These are phyloP conservation scores for Phragmites australis DNA, from an alignment of 176 grass and related monocot species.

Conservation along the genomic window DNA sequence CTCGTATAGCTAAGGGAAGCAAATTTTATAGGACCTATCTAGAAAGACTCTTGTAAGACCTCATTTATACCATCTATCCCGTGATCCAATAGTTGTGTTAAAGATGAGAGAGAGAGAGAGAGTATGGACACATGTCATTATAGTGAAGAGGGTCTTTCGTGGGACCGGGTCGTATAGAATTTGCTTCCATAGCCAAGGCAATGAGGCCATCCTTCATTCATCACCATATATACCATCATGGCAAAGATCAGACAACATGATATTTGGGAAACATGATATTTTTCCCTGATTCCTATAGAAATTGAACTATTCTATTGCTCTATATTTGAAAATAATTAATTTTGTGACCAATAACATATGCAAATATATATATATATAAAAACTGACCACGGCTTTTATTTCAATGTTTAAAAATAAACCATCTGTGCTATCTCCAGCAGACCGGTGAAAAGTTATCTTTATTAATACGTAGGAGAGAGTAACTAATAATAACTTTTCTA, in stretches of 20 bases:
- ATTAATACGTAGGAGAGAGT: background rate
- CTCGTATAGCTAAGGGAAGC: no score
- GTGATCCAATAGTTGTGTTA: no score
- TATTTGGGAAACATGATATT: background rate
- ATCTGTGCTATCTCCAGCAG: background rate
- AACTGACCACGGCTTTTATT: background rate
- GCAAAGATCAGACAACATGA: no score
- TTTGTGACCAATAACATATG: background rate
- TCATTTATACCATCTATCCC: no score
- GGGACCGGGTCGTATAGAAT: no score
- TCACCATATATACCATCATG: background rate
- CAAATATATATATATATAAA: background rate
- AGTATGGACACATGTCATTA: no score
- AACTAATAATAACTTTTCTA: background rate
- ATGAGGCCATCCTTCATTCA: background rate
- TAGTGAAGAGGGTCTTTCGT: no score
- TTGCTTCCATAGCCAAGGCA: slow-evolving; percentile 16
- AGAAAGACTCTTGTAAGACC: no score
- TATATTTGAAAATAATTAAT: background rate
- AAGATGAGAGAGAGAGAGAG: no score
- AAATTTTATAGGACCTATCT: no score
- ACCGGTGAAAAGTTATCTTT: background rate
- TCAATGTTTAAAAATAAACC: background rate
- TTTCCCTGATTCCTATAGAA: background rate
- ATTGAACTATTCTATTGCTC: background rate